Percentiles rank a stretch among this genome's conserved stretches.
These are phyloP conservation scores for Coemansia sp. DNA, from an alignment of 192 early-diverging fungal species.

Conservation along the genomic window DNA sequence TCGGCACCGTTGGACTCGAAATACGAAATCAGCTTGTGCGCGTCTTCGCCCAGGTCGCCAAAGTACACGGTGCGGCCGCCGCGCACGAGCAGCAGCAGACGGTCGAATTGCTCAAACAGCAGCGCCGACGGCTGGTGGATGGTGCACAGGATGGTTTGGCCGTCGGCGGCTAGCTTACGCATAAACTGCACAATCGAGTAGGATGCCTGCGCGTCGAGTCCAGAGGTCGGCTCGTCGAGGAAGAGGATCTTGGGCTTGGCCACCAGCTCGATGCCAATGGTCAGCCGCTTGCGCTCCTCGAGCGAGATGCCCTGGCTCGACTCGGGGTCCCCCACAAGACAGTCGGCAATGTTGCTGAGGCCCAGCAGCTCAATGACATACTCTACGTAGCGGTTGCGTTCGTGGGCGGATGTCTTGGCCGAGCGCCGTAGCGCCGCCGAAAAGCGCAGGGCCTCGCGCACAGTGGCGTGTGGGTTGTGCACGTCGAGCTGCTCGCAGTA, in stretches of 20 bases:
- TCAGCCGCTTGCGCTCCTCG: conserved; percentile 80
- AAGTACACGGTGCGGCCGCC: conserved; percentile 79
- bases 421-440: conserved; percentile 67
- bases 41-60: conserved; percentile 73
- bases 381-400: conserved; percentile 69
- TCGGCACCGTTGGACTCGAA: conserved; percentile 76
- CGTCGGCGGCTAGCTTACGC: conserved; percentile 57
- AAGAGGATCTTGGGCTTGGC: conserved; percentile 76
- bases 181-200: conserved; percentile 69
- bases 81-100: conserved; percentile 67
- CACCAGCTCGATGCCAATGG: conserved; percentile 78
- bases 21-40: conserved; percentile 62
- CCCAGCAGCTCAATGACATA: conserved; percentile 69
- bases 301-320: conserved; percentile 71
- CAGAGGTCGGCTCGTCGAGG: conserved; percentile 84
- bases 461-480: conserved; percentile 62
- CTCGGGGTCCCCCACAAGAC: conserved; percentile 66
- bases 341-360: conserved; percentile 63
- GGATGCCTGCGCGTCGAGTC: conserved; percentile 69
- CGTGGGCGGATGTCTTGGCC: conserved; percentile 50
- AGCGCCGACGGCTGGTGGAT: conserved; percentile 80
- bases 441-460: conserved; percentile 57
- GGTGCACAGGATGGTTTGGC: conserved; percentile 66
- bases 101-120: conserved; percentile 78
- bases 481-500: conserved; percentile 81